Evolutionary conservation across 2,329 filamentous ascomycete genomes (phyloP).

Genomic region (Scedosporium apiospermum): DNA sequence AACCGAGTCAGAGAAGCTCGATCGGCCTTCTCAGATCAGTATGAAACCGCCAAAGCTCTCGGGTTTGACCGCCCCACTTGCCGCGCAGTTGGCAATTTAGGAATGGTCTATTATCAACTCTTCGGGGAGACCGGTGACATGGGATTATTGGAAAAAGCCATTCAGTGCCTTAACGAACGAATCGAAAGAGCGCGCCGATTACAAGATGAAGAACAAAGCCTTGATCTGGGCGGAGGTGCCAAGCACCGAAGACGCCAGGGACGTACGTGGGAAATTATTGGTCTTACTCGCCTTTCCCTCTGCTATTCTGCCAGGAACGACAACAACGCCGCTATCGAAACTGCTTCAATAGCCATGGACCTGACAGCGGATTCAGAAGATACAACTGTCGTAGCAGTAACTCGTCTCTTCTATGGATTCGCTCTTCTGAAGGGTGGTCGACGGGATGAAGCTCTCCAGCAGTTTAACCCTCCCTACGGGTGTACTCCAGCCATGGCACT

Average conservation of each 20-base stretch:
- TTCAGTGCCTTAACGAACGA: slow-evolving; percentile 16
- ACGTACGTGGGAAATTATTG: slow-evolving; percentile 18
- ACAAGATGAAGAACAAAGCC: not conserved
- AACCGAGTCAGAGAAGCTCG: slow-evolving; percentile 18
- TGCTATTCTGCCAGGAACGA: slow-evolving; percentile 18
- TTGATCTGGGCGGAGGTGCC: not conserved
- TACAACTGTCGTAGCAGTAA: slow-evolving; percentile 18
- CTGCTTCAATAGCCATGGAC: slow-evolving; percentile 11
- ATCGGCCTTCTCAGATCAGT: slow-evolving; percentile 17
- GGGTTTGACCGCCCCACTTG: slow-evolving; percentile 14
- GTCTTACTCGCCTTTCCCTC: slow-evolving; percentile 21
- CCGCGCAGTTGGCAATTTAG: slow-evolving; percentile 24
- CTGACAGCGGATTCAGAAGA: slow-evolving; percentile 13
- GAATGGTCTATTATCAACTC: slow-evolving; percentile 25
- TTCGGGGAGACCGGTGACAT: slow-evolving; percentile 13
- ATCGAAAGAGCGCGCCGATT: slow-evolving; percentile 11
- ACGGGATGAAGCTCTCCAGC: slow-evolving; percentile 15
- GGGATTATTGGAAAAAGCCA: slow-evolving; percentile 16
- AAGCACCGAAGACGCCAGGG: slow-evolving; percentile 3
- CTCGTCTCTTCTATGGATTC: slow-evolving; percentile 21
- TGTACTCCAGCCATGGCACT: slow-evolving; percentile 25
- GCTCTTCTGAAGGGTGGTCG: slow-evolving; percentile 16
- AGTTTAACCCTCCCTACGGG: slow-evolving; percentile 17
- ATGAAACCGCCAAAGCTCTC: slow-evolving; percentile 17
- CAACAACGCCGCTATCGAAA: slow-evolving; percentile 13